phyloP scores from a whole-genome alignment of 768 basidiomycete genomes.

The Mycena rebaudengoi region DNA sequence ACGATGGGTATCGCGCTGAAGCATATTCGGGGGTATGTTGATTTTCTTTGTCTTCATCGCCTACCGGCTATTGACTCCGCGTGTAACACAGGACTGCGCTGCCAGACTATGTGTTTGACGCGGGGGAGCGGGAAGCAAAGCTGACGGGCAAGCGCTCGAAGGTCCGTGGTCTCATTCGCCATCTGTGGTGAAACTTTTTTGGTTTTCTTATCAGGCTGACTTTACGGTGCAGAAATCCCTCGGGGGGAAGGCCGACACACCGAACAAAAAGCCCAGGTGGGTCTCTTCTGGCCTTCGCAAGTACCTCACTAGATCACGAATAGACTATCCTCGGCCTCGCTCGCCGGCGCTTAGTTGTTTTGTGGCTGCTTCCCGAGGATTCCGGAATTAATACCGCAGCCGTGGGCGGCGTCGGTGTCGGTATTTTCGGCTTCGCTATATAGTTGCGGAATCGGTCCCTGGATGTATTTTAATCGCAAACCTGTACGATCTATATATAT shows the following conservation, averaged over 20 bases:
- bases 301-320: too few relatives aligned
- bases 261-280: constrained; percentile 16
- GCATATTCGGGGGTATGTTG: constrained; percentile 50
- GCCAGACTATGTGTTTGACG: constrained; percentile 69
- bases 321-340: too few relatives aligned
- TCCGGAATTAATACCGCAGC: too few relatives aligned
- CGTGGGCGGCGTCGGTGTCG: too few relatives aligned
- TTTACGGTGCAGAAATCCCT: constrained; percentile 4
- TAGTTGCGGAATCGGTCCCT: too few relatives aligned
- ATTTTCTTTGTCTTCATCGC: neutral
- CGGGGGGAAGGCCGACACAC: constrained; percentile 2
- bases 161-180: constrained; percentile 33
- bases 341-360: too few relatives aligned
- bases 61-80: neutral
- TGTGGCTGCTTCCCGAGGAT: too few relatives aligned
- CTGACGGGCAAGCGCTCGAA: constrained; percentile 64
- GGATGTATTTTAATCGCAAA: too few relatives aligned
- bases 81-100: constrained; percentile 53
- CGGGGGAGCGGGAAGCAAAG: constrained; percentile 64
- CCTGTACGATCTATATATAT: too few relatives aligned
- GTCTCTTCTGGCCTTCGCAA: neutral
- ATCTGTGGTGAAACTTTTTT: too few relatives aligned
- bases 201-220: neutral
- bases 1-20: constrained; percentile 78
- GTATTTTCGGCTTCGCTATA: too few relatives aligned